Percentiles rank a stretch among this genome's conserved stretches.
Evolutionary conservation across 805 yeast species (phyloP).

Genomic region (Metschnikowia matae): DNA sequence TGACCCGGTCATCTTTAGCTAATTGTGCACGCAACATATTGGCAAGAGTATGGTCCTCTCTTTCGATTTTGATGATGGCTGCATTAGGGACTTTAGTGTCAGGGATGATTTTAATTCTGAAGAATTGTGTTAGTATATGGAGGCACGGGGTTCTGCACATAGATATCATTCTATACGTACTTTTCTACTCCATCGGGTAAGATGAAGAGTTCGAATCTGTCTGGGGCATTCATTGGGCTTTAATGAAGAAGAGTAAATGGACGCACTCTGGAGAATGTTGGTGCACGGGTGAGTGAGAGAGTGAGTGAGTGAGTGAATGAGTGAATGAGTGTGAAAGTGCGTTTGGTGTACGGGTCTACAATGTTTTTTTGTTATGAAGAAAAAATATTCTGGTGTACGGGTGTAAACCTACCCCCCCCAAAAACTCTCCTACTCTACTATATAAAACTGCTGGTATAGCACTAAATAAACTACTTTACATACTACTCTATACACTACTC

Average conservation of each 20-base stretch:
- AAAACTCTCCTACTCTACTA: too few species aligned
- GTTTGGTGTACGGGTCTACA: not conserved
- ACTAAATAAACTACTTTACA: too few species aligned
- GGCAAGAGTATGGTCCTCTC: slow-evolving; percentile 97
- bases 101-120: slow-evolving; percentile 76
- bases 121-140: not conserved
- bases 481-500: too few species aligned
- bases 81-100: slow-evolving; percentile 96
- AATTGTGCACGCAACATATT: slow-evolving; percentile 84
- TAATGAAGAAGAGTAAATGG: not conserved
- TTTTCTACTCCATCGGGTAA: slow-evolving; percentile 97
- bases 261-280: not conserved
- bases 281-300: not conserved
- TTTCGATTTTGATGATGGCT: slow-evolving; percentile 85
- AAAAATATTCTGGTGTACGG: not conserved
- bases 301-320: too few species aligned
- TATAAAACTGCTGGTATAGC: too few species aligned
- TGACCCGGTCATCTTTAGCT: slow-evolving; percentile 78
- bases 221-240: slow-evolving; percentile 95
- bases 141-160: too few species aligned
- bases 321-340: too few species aligned
- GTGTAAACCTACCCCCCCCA: too few species aligned
- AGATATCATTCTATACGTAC: slow-evolving; percentile 37
- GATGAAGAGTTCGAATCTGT: slow-evolving; percentile 93
- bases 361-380: too few species aligned